Base-by-base conservation (phyloP, 2,329 filamentous ascomycete species). In the Colletotrichum graminicola region DNA sequence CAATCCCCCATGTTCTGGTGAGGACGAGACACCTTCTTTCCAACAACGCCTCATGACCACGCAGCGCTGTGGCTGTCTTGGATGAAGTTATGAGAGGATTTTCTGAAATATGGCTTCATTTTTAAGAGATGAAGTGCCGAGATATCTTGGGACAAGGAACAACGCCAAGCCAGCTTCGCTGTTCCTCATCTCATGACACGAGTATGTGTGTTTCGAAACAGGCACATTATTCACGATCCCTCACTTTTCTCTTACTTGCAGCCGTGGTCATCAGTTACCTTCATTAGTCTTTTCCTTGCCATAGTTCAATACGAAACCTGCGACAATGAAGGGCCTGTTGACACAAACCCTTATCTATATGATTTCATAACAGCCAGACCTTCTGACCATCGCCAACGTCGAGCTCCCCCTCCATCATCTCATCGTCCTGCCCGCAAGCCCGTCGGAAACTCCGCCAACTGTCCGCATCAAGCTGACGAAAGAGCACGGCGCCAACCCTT, bases 1-100 rank as follows among this genome's bases (percentile, higher is more conserved):
- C 32, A 12, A 83, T 81, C 16, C 6, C 12, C 54, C n/a, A 14
- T 45, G 54, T 56, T 4, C 5, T 41, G 34, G 21, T 14, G 51
- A 54, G 51, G 12, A 6, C 18, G 16, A 54, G 51, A 32, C 1
- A 4, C 18, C 16, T 10, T 52, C 26, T 52, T 10, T 16, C 18
- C 14, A 29, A 8, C 14, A 18, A 16, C 14, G 6, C 2, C 26
- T 52, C 26, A 26, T 12, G 7, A 29, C 6, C 2, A 52, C 26
- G 47, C 7, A n/a, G 43, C 43, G 8, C 21, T 21, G 3, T 45
- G 18, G 7, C 2, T 4, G 43, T 8, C 3, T 6, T 45, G 18
- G 18, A n/a, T 45, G 43, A 4, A 21, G 21, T 29, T 45, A 3
- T n/a, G 43, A 21, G 18, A 45, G 3, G 43, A n/a, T 14, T 1